phyloP scores from a whole-genome alignment of 192 early-diverging fungal species.

The Entomortierella parvispora region DNA sequence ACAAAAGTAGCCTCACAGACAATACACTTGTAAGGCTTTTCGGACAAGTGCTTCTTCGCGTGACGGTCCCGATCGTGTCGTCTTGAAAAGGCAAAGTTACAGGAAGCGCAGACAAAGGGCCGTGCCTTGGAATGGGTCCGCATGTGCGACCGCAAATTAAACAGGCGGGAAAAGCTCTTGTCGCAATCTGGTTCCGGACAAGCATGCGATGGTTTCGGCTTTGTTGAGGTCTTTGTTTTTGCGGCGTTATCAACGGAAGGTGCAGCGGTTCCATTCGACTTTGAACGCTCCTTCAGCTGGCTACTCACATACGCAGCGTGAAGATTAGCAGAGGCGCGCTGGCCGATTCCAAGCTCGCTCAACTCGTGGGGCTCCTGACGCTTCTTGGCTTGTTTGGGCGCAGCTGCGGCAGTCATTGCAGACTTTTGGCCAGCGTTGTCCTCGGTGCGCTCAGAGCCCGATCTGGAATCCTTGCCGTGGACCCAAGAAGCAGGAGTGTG shows the following conservation, averaged over 20 bases:
- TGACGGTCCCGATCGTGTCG: constrained; percentile 86
- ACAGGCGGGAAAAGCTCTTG: constrained; percentile 84
- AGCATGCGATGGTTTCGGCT: constrained; percentile 47
- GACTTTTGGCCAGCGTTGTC: constrained; percentile 9
- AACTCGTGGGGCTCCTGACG: constrained; percentile 44
- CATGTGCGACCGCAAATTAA: constrained; percentile 86
- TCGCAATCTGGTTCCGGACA: constrained; percentile 78
- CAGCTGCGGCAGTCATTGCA: not conserved
- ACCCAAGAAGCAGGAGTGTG: constrained; percentile 29
- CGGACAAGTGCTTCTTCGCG: constrained; percentile 70
- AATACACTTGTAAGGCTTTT: constrained; percentile 68
- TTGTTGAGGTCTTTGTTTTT: constrained; percentile 29
- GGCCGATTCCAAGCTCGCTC: constrained; percentile 50
- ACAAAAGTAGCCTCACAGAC: constrained; percentile 59
- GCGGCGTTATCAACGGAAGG: not conserved
- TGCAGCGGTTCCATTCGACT: constrained; percentile 10
- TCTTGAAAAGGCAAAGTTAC: constrained; percentile 74
- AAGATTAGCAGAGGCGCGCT: constrained; percentile 43
- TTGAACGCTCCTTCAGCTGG: constrained; percentile 33
- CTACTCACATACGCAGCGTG: constrained; percentile 49
- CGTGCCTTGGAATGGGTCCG: constrained; percentile 78
- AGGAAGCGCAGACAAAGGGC: constrained; percentile 72
- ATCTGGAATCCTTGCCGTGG: constrained; percentile 21
- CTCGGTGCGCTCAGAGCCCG: constrained; percentile 27
- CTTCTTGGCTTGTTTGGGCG: constrained; percentile 12